A percentile compares a stretch with the other conserved stretches of the same genome.
Evolutionary conservation across 768 basidiomycete genomes (phyloP).

Genomic region (Thelephora aurantiotincta): DNA sequence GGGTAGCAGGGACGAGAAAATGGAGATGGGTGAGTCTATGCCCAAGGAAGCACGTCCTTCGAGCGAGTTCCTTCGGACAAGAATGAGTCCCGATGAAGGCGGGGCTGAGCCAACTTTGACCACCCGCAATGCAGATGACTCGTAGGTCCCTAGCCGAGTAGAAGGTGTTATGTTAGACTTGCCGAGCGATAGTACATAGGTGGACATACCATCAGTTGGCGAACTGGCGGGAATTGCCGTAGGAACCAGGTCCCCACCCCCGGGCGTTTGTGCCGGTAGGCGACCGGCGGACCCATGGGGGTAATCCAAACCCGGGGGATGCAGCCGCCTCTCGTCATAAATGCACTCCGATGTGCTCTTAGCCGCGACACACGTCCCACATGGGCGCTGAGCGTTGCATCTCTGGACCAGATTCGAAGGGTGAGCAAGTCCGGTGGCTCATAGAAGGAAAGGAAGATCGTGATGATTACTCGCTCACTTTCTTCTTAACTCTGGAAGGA

Average conservation of each 20-base stretch:
- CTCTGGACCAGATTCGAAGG: no score
- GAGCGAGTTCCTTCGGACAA: no score
- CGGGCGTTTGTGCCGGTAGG: background rate
- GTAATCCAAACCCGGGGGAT: background rate
- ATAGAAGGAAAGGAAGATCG: background rate
- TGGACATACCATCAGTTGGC: no score
- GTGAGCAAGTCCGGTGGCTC: background rate
- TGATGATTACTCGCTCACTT: background rate
- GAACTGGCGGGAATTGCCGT: no score
- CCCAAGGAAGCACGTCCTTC: background rate
- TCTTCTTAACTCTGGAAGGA: background rate
- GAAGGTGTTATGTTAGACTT: no score
- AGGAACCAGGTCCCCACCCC: background rate
- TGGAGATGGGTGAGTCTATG: background rate
- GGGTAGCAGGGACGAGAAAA: background rate
- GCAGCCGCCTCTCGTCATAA: background rate
- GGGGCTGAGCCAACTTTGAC: no score
- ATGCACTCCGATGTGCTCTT: background rate
- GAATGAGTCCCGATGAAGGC: no score
- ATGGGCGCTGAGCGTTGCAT: background rate
- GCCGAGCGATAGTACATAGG: no score
- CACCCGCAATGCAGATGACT: no score
- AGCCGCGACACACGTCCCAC: background rate
- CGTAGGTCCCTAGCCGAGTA: no score
- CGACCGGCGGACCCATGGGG: background rate